These are phyloP conservation scores for Xylariaceae sp. DNA, from an alignment of 2,329 filamentous ascomycete genomes.

Conservation along the genomic window DNA sequence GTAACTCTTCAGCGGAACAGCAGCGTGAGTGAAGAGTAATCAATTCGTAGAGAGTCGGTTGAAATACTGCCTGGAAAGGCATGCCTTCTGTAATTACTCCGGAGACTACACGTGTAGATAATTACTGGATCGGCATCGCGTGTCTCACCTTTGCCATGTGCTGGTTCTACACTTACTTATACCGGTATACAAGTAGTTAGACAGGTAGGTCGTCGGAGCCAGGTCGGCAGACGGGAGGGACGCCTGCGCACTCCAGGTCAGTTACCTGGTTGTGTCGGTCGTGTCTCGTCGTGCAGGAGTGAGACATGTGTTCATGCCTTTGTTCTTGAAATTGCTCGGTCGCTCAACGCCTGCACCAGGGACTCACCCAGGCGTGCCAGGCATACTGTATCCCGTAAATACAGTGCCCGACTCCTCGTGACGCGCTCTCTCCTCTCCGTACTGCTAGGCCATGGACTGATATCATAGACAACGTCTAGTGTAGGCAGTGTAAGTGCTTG, in stretches of 20 bases:
- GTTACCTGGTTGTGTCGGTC: not conserved
- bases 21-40: no score
- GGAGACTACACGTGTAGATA: not conserved
- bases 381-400: not conserved
- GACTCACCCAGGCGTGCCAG: no score
- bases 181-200: not conserved
- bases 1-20: no score
- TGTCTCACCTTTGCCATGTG: not conserved
- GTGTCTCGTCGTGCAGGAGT: not conserved
- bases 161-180: not conserved
- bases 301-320: not conserved
- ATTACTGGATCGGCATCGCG: not conserved
- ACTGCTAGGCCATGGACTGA: not conserved
- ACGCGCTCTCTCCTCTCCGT: no score
- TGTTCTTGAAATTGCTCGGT: not conserved
- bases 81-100: not conserved
- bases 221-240: not conserved
- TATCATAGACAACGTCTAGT: not conserved
- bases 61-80: not conserved
- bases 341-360: not conserved
- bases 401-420: not conserved
- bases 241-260: not conserved
- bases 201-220: no score
- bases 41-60: no score
- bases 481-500: not conserved